Percentiles rank a stretch among this genome's conserved stretches.
phyloP scores from a whole-genome alignment of 2,329 filamentous ascomycete species.

The Fonsecaea nubica region DNA sequence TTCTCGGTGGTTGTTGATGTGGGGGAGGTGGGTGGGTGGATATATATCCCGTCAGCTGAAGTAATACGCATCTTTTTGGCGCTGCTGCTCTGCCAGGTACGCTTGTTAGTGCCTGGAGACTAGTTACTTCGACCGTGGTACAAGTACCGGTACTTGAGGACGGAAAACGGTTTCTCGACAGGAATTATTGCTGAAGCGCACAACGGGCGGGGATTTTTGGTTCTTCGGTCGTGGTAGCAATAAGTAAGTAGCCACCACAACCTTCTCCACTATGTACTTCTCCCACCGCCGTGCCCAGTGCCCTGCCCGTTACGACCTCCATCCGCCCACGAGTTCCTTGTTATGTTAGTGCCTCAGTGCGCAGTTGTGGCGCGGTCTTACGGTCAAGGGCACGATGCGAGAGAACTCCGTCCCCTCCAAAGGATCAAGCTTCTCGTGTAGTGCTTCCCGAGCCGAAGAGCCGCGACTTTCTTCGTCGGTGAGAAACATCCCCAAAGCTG shows the following conservation, averaged over 20 bases:
- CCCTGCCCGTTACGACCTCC: not conserved
- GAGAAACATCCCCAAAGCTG: too few relatives aligned
- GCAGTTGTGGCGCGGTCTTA: not conserved
- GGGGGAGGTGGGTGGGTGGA: not conserved
- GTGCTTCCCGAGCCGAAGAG: too few relatives aligned
- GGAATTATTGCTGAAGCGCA: too few relatives aligned
- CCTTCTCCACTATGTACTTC: too few relatives aligned
- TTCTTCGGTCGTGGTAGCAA: too few relatives aligned
- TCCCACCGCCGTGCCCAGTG: too few relatives aligned
- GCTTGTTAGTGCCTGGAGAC: not conserved
- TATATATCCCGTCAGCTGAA: slow-evolving; percentile 8
- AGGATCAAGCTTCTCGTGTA: not conserved
- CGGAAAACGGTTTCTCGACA: not conserved
- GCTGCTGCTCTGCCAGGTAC: not conserved
- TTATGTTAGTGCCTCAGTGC: not conserved
- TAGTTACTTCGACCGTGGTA: not conserved
- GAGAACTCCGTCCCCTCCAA: not conserved
- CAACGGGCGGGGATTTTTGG: too few relatives aligned
- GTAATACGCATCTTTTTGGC: slow-evolving; percentile 11
- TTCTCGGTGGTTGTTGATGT: not conserved
- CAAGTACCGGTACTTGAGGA: not conserved
- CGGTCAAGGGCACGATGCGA: not conserved
- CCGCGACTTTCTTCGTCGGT: too few relatives aligned
- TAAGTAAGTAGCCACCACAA: not conserved
- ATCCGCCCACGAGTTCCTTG: not conserved